A percentile compares a stretch with the other conserved stretches of the same genome.
Evolutionary conservation across 768 basidiomycete species (phyloP).

Genomic region (Boletus reticuloceps): DNA sequence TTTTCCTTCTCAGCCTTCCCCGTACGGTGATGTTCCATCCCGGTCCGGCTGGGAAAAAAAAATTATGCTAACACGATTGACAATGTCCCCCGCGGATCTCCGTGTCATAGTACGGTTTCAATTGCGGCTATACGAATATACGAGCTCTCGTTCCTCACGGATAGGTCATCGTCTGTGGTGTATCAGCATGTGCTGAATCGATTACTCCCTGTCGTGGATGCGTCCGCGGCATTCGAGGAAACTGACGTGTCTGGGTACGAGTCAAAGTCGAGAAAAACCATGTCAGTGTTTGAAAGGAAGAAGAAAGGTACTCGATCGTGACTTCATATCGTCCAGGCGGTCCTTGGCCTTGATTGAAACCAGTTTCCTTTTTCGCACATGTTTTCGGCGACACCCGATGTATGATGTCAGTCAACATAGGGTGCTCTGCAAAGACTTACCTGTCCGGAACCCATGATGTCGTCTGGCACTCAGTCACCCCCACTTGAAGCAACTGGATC

Average conservation of each 20-base stretch:
- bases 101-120: conserved; percentile 43
- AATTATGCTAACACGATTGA: not conserved
- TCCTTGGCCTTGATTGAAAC: not conserved
- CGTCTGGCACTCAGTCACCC: conserved; percentile 51
- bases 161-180: conserved; percentile 58
- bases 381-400: conserved; percentile 21
- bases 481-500: conserved; percentile 49
- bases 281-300: not conserved
- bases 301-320: not conserved
- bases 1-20: not conserved
- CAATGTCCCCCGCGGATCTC: not conserved
- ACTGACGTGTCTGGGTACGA: conserved; percentile 46
- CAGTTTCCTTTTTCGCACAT: conserved; percentile 10
- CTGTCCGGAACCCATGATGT: conserved; percentile 5
- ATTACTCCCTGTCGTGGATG: conserved; percentile 59
- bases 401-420: conserved; percentile 26
- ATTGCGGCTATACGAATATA: conserved; percentile 71
- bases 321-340: too few relatives aligned
- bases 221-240: conserved; percentile 49
- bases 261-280: not conserved
- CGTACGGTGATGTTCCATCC: not conserved
- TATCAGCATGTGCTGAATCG: conserved; percentile 61
- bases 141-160: conserved; percentile 82
- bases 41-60: not conserved
- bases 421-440: not conserved